Base-by-base conservation (phyloP, 2,329 filamentous ascomycete species). In the Fusarium drepaniforme region DNA sequence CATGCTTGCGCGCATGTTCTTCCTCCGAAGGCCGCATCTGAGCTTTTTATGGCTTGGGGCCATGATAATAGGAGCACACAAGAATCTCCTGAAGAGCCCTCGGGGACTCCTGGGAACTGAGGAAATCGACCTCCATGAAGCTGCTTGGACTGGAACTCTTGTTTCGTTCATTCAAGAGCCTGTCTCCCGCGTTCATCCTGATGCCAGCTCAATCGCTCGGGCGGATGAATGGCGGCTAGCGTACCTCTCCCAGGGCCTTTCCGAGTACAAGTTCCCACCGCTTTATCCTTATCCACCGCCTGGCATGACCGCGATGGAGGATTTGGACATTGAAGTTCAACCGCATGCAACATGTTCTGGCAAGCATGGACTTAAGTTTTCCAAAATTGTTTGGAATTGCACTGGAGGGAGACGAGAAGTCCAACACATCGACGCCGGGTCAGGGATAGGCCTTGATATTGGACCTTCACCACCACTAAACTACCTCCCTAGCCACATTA, bases 1-100 rank as follows among this genome's bases (percentile, higher is more conserved):
- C 7, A 3, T 70, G 12, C 33, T 72, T 42, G 67, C 56, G 13
- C 67, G 40, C 40, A 72, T 72, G 49, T 63, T 72, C 49, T 59
- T 67, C 37, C n/a, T 42, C 30, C 59, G 64, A 21, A 64, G 64
- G 23, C 68, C 64, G 18, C 51, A 63, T 16, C 28, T 67, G 28
- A 38, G 49, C 15, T 67, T 33, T 37, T 59, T 70, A 30, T 64
- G 67, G 67, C 63, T 70, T 51, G 58, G 63, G 2, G 67, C 25
- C 0, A 59, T 70, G 5, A 56, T 66, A 51, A 70, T 23, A 15
- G 58, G 49, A 11, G 67, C 60, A 11, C 64, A 64, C 60, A 64
- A 64, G 18, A 46, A 56, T 23, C 56, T 67, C 38, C 28, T 67
- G 12, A 56, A 28, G 44, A 28, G 1, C 15, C 44, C 44, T 16